Evolutionary conservation across 225 moss, liverwort and hornwort species (phyloP).

Genomic region (Polytrichum commune): DNA sequence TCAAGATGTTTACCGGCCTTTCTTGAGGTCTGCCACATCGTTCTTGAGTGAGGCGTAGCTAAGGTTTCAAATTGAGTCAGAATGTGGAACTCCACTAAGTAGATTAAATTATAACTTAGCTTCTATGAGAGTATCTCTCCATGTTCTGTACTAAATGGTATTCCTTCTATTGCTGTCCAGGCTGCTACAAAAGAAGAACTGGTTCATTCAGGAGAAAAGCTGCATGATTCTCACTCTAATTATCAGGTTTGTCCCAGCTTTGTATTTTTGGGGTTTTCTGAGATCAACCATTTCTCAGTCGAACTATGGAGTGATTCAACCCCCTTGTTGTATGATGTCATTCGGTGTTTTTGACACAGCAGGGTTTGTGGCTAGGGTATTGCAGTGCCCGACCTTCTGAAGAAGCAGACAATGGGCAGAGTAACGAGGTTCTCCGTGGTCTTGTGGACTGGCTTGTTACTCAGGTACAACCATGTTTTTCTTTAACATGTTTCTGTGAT

Average conservation of each 20-base stretch:
- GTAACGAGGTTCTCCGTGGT: conserved; percentile 26
- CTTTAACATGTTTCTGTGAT: no score
- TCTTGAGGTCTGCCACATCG: conserved; percentile 28
- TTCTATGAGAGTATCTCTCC: no score
- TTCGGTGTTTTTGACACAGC: no score
- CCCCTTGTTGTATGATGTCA: no score
- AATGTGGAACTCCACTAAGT: no score
- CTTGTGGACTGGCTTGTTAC: conserved; percentile 53
- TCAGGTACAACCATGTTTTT: conserved; percentile 26
- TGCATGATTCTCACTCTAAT: conserved; percentile 62
- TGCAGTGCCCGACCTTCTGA: conserved; percentile 48
- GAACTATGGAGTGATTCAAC: no score
- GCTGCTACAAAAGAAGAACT: conserved; percentile 45
- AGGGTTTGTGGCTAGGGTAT: conserved; percentile 12
- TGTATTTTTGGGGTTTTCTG: no score
- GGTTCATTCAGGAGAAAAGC: conserved; percentile 63
- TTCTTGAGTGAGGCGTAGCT: neutral
- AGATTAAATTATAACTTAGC: no score
- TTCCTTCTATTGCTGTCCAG: conserved; percentile 12
- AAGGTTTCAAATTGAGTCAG: no score
- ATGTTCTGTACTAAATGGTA: no score
- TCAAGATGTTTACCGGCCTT: conserved; percentile 54
- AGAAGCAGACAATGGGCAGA: conserved; percentile 16
- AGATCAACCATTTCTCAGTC: no score
- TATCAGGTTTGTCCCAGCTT: conserved; percentile 33